These are phyloP conservation scores for Leishmania martiniquensis DNA, from an alignment of 208 protist species.

Conservation along the genomic window DNA sequence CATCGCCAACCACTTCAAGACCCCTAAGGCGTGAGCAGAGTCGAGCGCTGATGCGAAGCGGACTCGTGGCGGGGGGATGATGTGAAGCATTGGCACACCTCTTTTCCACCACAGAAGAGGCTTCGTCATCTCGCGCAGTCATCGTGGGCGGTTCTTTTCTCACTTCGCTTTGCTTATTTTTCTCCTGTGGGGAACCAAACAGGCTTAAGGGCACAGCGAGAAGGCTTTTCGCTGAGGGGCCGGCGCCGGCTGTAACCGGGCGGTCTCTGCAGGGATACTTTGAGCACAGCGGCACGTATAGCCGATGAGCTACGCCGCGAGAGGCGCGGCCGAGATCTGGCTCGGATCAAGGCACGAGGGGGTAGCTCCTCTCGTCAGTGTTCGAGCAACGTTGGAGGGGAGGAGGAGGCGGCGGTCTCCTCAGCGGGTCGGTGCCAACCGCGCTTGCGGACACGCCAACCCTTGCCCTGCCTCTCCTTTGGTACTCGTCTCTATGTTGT, in stretches of 20 bases:
- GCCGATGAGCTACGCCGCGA: background rate
- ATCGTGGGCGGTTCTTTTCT: background rate
- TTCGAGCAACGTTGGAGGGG: background rate
- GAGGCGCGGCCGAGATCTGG: too few species aligned
- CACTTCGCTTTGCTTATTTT: constrained; percentile 1
- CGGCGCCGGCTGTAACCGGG: too few species aligned
- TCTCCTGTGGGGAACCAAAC: background rate
- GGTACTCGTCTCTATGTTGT: background rate
- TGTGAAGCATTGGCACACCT: background rate
- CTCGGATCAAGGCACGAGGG: too few species aligned
- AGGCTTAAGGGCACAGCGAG: background rate
- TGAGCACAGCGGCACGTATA: background rate
- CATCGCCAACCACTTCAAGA: constrained; percentile 98
- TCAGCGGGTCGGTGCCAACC: too few species aligned
- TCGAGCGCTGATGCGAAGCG: background rate
- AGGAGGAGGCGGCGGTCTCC: background rate
- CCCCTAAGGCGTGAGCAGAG: constrained; percentile 67
- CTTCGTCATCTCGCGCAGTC: background rate
- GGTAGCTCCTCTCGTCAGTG: background rate
- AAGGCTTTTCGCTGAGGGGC: background rate
- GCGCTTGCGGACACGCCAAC: background rate
- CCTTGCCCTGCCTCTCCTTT: background rate
- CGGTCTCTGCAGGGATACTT: background rate
- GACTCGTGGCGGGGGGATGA: background rate
- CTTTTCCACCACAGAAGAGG: background rate